A percentile compares a stretch with the other conserved stretches of the same genome.
Evolutionary conservation across 148 eudicot species (phyloP).

Genomic region (Diospyros kaki): DNA sequence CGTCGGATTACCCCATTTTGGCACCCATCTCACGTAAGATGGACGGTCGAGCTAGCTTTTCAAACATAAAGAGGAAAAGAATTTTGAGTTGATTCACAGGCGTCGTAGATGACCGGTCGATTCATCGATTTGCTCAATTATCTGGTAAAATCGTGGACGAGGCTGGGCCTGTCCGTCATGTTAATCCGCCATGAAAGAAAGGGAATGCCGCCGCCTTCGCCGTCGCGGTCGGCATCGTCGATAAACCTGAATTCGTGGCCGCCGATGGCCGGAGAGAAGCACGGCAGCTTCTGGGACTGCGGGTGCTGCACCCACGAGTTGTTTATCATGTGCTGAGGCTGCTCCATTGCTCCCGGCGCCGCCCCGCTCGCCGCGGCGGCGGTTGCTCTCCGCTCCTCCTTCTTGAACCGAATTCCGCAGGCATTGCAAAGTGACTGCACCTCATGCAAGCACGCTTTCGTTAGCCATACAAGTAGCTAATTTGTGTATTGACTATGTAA

Average conservation of each 20-base stretch:
- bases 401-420: constrained; percentile 95
- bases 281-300: constrained; percentile 44
- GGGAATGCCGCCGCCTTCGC: constrained; percentile 31
- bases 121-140: not conserved
- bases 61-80: constrained; percentile 14
- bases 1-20: constrained; percentile 44
- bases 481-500: too few relatives aligned
- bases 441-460: not conserved
- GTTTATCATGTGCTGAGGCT: constrained; percentile 32
- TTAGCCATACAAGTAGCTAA: not conserved
- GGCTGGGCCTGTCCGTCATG: constrained; percentile 53
- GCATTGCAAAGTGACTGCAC: constrained; percentile 96
- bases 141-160: constrained; percentile 73
- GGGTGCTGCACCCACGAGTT: constrained; percentile 43
- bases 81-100: constrained; percentile 1
- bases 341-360: constrained; percentile 25
- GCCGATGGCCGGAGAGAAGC: constrained; percentile 38
- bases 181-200: constrained; percentile 74
- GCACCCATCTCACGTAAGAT: constrained; percentile 28
- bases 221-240: constrained; percentile 37
- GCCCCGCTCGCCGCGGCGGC: constrained; percentile 48
- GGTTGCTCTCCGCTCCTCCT: constrained; percentile 86
- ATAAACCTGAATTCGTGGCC: constrained; percentile 63
- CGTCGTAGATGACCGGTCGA: not conserved
- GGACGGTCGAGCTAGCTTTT: constrained; percentile 7